Percentiles rank a stretch among this genome's conserved stretches.
Conservation (phyloP, 306 rosid species). For the Corylus heterophylla region DNA sequence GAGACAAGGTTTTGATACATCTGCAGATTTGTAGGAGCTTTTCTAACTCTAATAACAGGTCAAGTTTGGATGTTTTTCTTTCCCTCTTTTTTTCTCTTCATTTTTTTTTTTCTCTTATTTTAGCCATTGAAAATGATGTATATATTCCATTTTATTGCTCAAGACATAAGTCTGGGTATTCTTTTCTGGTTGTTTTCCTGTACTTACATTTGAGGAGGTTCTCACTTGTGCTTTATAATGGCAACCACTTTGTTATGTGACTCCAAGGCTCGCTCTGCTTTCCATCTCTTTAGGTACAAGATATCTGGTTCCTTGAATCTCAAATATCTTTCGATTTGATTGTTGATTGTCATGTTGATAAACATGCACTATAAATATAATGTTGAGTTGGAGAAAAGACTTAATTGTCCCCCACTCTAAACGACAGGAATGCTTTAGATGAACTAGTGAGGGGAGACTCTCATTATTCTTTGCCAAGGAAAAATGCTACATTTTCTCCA, state of each 20-base stretch:
- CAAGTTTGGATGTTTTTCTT: slow-evolving; percentile 34
- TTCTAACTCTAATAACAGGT: slow-evolving; percentile 62
- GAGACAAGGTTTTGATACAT: slow-evolving; percentile 60
- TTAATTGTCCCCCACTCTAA: too few species aligned
- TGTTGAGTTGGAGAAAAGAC: too few species aligned
- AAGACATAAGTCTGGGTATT: slow-evolving; percentile 62
- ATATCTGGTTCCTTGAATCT: slow-evolving; percentile 12
- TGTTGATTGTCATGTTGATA: not conserved
- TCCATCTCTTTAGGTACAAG: too few species aligned
- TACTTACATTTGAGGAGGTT: slow-evolving; percentile 27
- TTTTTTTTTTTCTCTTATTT: slow-evolving; percentile 9
- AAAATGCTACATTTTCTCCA: too few species aligned
- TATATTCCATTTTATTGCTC: slow-evolving; percentile 67
- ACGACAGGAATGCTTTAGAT: not conserved
- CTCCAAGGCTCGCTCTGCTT: slow-evolving; percentile 4
- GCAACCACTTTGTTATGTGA: not conserved
- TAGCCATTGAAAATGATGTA: slow-evolving; percentile 63
- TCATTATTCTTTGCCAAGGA: not conserved
- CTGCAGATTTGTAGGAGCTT: slow-evolving; percentile 51
- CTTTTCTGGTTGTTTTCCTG: slow-evolving; percentile 47
- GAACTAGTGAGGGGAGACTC: not conserved
- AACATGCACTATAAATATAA: too few species aligned
- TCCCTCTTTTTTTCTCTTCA: slow-evolving; percentile 25
- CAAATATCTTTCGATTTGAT: not conserved
- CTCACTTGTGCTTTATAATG: slow-evolving; percentile 16